Evolutionary conservation across 257 asterid genomes (phyloP), one percentile per base, ranked within the genome.

Genomic region (Oldenlandia corymbosa): DNA sequence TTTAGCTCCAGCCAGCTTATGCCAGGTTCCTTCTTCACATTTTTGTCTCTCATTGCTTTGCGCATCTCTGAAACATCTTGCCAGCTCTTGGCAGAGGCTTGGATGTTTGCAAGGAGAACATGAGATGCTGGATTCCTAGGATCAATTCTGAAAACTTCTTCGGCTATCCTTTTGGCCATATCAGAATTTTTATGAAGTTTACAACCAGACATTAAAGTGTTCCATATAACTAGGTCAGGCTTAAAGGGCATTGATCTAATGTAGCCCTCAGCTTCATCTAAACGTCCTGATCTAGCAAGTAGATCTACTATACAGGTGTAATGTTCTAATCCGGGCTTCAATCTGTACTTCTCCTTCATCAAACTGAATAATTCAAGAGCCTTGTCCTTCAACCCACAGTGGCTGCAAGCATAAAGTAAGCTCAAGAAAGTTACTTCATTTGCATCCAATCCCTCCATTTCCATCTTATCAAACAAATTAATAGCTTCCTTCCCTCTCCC

Each of bases 271-370:
- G 95, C 98, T 73, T 86, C 97, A 18, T 76, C 84, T 71, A 92
- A 67, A 67, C 87, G 60, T 4, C 98, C 98, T 36, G 88, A 81
- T 71, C 98, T 80, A n/a, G 97, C 94, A 16, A 88, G 77, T 63
- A 92, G 95, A 75, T 92, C 98, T 41, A 92, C 95, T 36, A 92
- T 64, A 20, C 98, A 92, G 1, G 93, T 87, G 58, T 89, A 89
- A 73, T 92, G 98, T 73, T 85, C 86, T n/a, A 87, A 74, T 17
- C 74, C 80, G 66, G 97, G 98, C 63, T 79, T 65, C 64, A 92
- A 52, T 49, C 72, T 62, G 57, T 86, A 83, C 65, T 79, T 76
- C 0, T 75, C 65, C 2, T 49, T 65, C 93, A 92, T 92, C 76
- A 67, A 20, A 68, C 87, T 26, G 62, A 92, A 85, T 60, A 74